Evolutionary conservation across 768 basidiomycete genomes (phyloP).

Genomic region (Lactarius hatsudake): DNA sequence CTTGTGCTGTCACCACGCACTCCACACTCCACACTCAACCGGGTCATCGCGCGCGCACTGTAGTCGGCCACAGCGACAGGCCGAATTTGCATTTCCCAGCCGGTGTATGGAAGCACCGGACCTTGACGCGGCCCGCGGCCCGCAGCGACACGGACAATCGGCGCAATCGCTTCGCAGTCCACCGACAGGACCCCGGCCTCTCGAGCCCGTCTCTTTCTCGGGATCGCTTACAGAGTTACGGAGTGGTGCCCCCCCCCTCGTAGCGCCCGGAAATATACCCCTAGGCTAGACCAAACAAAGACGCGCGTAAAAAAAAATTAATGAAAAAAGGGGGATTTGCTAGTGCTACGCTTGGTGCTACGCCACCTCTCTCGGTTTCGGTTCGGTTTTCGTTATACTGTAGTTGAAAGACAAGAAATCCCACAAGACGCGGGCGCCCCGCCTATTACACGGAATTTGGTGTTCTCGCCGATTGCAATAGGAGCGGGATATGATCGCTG

Average conservation of each 20-base stretch:
- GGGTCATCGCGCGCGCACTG: neutral
- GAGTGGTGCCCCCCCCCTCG: neutral
- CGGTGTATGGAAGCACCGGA: neutral
- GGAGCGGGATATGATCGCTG: no score
- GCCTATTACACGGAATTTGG: no score
- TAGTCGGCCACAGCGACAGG: neutral
- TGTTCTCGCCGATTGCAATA: no score
- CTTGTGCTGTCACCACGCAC: neutral
- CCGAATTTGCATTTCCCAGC: neutral
- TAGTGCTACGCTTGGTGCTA: no score
- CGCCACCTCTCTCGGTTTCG: neutral
- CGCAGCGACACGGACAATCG: no score
- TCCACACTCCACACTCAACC: neutral
- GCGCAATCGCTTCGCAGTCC: neutral
- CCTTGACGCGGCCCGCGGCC: neutral
- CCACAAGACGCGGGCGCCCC: no score
- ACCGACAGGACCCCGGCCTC: neutral
- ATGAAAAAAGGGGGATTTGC: neutral
- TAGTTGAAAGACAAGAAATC: no score
- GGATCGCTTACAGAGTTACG: neutral
- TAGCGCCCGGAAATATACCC: neutral
- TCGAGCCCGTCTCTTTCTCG: neutral
- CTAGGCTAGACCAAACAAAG: neutral
- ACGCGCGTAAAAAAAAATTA: no score
- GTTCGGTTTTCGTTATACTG: no score